Evolutionary conservation across 768 basidiomycete genomes (phyloP).

Genomic region (Krasilnikovozyma curviuscula): DNA sequence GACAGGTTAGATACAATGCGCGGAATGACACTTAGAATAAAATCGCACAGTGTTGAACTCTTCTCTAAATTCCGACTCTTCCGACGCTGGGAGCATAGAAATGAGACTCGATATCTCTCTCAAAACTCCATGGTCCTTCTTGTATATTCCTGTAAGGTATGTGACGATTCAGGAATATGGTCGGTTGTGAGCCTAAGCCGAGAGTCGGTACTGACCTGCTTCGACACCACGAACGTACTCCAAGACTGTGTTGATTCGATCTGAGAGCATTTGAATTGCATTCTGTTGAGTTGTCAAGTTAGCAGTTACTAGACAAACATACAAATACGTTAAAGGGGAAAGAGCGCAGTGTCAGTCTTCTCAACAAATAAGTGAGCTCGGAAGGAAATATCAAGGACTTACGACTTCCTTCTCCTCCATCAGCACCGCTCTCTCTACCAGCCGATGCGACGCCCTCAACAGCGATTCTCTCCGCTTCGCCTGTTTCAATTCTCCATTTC

Average conservation of each 20-base stretch:
- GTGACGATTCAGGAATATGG: background rate
- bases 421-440: constrained; percentile 28
- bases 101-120: constrained; percentile 70
- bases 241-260: constrained; percentile 68
- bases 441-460: constrained; percentile 87
- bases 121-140: constrained; percentile 57
- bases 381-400: constrained; percentile 22
- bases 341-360: background rate
- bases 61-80: constrained; percentile 58
- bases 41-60: constrained; percentile 66
- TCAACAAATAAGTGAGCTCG: background rate
- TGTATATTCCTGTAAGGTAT: constrained; percentile 39
- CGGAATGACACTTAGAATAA: no score
- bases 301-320: constrained; percentile 47
- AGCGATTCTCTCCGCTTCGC: constrained; percentile 94
- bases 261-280: constrained; percentile 90
- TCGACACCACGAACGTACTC: constrained; percentile 63
- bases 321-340: background rate
- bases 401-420: constrained; percentile 58
- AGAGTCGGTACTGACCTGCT: constrained; percentile 35
- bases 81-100: constrained; percentile 69
- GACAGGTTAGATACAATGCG: background rate
- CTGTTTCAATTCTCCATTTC: constrained; percentile 83
- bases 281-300: constrained; percentile 80
- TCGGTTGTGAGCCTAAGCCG: background rate